These are phyloP conservation scores for Amphirosellinia nigrospora DNA, from an alignment of 495 filamentous ascomycete species.

Conservation along the genomic window DNA sequence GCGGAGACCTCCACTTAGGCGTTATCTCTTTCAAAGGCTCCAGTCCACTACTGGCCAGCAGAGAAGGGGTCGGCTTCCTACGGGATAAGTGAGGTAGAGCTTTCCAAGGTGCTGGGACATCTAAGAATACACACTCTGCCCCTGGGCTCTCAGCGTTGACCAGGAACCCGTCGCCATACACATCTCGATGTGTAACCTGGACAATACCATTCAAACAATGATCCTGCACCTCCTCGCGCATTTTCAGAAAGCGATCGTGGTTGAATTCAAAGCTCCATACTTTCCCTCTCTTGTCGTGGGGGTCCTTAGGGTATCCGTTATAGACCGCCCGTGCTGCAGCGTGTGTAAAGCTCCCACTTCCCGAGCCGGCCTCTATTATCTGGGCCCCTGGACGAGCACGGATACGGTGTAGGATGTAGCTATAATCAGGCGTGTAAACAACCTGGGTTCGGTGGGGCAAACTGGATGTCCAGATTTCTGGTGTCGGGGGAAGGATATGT, in stretches of 20 bases:
- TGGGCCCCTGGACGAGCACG: slow-evolving; percentile 78
- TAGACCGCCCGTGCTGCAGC: slow-evolving; percentile 87
- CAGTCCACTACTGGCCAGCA: slow-evolving; percentile 26
- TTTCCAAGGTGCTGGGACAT: slow-evolving; percentile 91
- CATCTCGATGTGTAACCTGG: slow-evolving; percentile 86
- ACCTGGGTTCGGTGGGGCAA: slow-evolving; percentile 96
- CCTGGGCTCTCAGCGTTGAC: slow-evolving; percentile 63
- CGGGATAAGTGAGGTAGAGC: slow-evolving; percentile 85
- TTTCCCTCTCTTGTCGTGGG: slow-evolving; percentile 62
- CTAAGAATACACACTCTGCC: slow-evolving; percentile 86
- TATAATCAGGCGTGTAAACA: slow-evolving; percentile 97
- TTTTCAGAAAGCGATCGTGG: slow-evolving; percentile 71
- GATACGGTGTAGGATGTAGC: slow-evolving; percentile 89
- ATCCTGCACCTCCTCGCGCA: slow-evolving; percentile 73
- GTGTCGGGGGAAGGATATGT: slow-evolving; percentile 88
- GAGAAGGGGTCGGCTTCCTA: slow-evolving; percentile 43
- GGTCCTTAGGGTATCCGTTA: slow-evolving; percentile 68
- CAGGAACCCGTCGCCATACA: slow-evolving; percentile 86
- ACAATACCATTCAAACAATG: slow-evolving; percentile 79
- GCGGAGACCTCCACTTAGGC: slow-evolving; percentile 62
- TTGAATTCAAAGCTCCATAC: slow-evolving; percentile 97
- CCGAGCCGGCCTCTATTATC: slow-evolving; percentile 92
- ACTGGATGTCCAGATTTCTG: slow-evolving; percentile 89
- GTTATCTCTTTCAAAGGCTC: slow-evolving; percentile 24
- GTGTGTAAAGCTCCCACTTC: slow-evolving; percentile 95